phyloP scores from a whole-genome alignment of 495 filamentous ascomycete genomes.

The Glarea lozoyensis region DNA sequence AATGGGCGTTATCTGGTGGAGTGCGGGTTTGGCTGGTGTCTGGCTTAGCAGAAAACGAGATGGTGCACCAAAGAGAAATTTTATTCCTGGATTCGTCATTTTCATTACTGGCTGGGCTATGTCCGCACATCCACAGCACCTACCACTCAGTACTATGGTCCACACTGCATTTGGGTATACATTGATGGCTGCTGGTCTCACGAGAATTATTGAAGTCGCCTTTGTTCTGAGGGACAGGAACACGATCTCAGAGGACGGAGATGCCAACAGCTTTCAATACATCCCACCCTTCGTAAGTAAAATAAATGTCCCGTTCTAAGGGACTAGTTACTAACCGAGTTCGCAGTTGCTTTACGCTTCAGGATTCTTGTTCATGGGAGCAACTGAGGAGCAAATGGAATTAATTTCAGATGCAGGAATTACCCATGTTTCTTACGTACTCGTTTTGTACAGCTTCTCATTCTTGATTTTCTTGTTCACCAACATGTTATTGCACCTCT shows the following conservation, averaged over 20 bases:
- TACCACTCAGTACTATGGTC: slow-evolving; percentile 79
- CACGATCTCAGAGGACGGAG: slow-evolving; percentile 46
- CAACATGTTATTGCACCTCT: slow-evolving; percentile 74
- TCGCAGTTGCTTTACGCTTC: slow-evolving; percentile 82
- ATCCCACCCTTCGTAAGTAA: slow-evolving; percentile 83
- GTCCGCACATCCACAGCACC: slow-evolving; percentile 74
- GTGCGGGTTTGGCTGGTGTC: slow-evolving; percentile 79
- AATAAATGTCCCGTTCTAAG: not conserved
- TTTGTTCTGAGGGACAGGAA: slow-evolving; percentile 72
- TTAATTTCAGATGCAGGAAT: slow-evolving; percentile 63
- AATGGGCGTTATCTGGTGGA: slow-evolving; percentile 98
- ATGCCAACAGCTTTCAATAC: slow-evolving; percentile 84
- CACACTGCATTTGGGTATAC: slow-evolving; percentile 94
- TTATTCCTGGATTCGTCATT: slow-evolving; percentile 87
- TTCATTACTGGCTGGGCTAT: slow-evolving; percentile 92
- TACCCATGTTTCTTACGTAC: slow-evolving; percentile 82
- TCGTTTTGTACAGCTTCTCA: slow-evolving; percentile 82
- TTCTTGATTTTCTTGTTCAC: slow-evolving; percentile 87
- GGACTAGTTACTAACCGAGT: not conserved
- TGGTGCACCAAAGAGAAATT: slow-evolving; percentile 81
- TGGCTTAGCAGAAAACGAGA: slow-evolving; percentile 81
- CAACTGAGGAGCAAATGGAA: slow-evolving; percentile 91
- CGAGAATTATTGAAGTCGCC: slow-evolving; percentile 82
- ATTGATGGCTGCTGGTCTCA: slow-evolving; percentile 79
- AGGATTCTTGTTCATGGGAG: slow-evolving; percentile 95